Base-by-base conservation (phyloP, 1,139 yeast species). In the Debaryomycetaceae sp. region DNA sequence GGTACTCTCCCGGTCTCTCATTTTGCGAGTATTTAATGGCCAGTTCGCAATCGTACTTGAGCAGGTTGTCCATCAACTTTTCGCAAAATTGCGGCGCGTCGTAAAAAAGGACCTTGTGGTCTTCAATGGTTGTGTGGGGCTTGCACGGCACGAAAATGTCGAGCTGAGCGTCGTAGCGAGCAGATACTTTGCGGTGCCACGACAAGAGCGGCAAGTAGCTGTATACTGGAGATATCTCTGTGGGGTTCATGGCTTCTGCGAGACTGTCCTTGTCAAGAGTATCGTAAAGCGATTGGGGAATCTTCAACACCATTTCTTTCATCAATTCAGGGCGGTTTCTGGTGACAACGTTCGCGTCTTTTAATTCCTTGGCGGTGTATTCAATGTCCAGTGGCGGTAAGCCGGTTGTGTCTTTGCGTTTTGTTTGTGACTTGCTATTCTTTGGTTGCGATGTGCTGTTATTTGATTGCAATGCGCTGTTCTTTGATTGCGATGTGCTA, bases 61-160 rank as follows among this genome's bases (percentile, higher is more conserved):
- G 22, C 10, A 43, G 27, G 4, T 52, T 51, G 32, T 55, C 44
- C 16, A 49, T 43, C 16, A 73, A 45, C 26, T 46, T 41, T 2
- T 46, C 44, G 4, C 69, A 49, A 27, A 77, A 61, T 1, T 59
- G 62, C 8, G 53, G 49, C 0, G 78, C 72, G 10, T 58, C 54
- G 37, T 62, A 72, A 30, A 65, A 60, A 3, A 76, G 36, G 2
- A 70, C 60, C 8, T 58, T 37, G 3, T 56, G 53, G 14, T 51
- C 51, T 41, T 77, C 83, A 4, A 55, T 51, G 1, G 58, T 36
- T 4, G 60, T 47, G 20, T 45, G 52, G 1, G 62, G 50, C 0
- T 47, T 53, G 30, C 70, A 57, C 0, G 87, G 86, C 6, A 70
- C 58, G 37, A 73, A 78, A 0, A 65, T 43, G 37, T 73, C 80